These are phyloP conservation scores for Meripilus lineatus DNA, from an alignment of 1,284 basidiomycete genomes.

Conservation along the genomic window DNA sequence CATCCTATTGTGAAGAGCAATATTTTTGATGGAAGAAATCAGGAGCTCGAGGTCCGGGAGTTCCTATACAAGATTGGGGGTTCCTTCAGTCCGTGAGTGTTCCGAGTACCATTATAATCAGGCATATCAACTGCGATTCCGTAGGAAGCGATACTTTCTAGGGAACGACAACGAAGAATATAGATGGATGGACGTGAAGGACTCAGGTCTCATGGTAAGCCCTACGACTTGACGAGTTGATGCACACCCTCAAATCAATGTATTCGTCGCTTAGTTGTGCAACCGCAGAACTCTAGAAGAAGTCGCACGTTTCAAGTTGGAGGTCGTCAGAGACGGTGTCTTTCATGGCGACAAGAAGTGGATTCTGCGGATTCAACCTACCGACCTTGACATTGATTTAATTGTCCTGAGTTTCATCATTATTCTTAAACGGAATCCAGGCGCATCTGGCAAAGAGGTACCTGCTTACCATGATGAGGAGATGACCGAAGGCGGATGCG, in stretches of 20 bases:
- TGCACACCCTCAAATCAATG: no score
- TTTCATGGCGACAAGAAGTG: conserved; percentile 44
- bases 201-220: conserved; percentile 38
- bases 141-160: conserved; percentile 45
- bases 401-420: conserved; percentile 48
- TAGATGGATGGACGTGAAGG: conserved; percentile 41
- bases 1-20: conserved; percentile 40
- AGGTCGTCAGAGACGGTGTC: conserved; percentile 33
- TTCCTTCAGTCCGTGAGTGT: conserved; percentile 41
- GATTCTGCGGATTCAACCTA: conserved; percentile 39
- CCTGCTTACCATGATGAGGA: not conserved
- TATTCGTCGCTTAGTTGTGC: conserved; percentile 29
- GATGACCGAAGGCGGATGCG: not conserved
- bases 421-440: conserved; percentile 39
- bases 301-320: conserved; percentile 35
- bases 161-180: conserved; percentile 47
- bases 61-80: conserved; percentile 39
- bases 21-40: conserved; percentile 31
- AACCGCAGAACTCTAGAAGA: conserved; percentile 32
- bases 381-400: conserved; percentile 42
- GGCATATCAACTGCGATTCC: conserved; percentile 2
- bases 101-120: not conserved
- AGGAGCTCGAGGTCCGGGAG: conserved; percentile 33
- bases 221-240: not conserved
- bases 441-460: no score